A percentile compares a stretch with the other conserved stretches of the same genome.
phyloP scores from a whole-genome alignment of 768 basidiomycete genomes.

The Naganishia randhawae region DNA sequence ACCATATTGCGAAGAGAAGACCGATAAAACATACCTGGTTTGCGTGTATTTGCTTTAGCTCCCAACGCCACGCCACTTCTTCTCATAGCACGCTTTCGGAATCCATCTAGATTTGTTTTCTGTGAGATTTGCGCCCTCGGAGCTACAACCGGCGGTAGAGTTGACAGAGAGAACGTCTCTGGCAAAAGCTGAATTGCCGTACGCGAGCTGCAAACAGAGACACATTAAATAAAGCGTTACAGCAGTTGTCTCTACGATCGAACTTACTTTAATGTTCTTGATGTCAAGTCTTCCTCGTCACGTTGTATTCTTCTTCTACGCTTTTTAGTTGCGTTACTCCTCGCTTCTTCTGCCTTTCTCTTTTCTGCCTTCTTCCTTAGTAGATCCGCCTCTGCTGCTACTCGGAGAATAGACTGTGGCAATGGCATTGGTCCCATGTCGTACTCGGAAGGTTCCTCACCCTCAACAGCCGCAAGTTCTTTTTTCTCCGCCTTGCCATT shows the following conservation, averaged over 20 bases:
- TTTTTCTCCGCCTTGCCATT: background rate
- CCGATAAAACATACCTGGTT: background rate
- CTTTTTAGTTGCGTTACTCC: constrained; percentile 5
- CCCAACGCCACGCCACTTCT: constrained; percentile 23
- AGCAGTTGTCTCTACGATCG: background rate
- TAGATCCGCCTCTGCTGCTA: constrained; percentile 22
- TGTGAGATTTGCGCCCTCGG: constrained; percentile 14
- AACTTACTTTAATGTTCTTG: constrained; percentile 11
- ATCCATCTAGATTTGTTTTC: constrained; percentile 16
- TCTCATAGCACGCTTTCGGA: constrained; percentile 28
- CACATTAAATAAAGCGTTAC: background rate
- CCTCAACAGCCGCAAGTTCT: background rate
- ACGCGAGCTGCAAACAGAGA: constrained; percentile 5
- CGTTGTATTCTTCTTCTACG: constrained; percentile 8
- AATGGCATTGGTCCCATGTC: constrained; percentile 26
- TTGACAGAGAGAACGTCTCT: background rate
- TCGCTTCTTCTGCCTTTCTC: constrained; percentile 28
- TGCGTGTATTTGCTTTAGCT: constrained; percentile 8
- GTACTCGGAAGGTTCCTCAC: constrained; percentile 22
- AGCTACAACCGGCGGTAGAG: constrained; percentile 23
- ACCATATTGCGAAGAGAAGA: background rate
- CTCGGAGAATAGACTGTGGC: constrained; percentile 17
- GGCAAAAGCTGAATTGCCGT: constrained; percentile 28
- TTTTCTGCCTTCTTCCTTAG: constrained; percentile 24
- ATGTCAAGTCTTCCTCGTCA: constrained; percentile 16